Percentiles rank a stretch among this genome's conserved stretches.
Evolutionary conservation across 306 rosid genomes (phyloP).

Genomic region (Ziziphus jujuba): DNA sequence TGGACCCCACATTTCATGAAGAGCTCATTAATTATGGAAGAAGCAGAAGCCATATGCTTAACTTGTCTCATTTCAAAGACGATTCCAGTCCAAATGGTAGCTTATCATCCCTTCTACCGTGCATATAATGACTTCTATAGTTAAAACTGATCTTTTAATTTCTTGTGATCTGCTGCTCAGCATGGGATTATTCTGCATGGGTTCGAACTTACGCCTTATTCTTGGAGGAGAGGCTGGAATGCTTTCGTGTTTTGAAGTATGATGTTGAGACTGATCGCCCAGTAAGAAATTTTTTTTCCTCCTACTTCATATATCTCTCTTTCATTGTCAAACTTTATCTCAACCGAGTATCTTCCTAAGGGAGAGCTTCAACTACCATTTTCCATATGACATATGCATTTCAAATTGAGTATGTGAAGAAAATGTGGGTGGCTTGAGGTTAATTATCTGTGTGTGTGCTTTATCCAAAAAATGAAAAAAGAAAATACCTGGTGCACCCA

Average conservation of each 20-base stretch:
- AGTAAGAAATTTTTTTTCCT: constrained; percentile 48
- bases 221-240: constrained; percentile 98
- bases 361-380: neutral
- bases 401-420: neutral
- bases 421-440: neutral
- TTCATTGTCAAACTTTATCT: neutral
- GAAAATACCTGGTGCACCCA: neutral
- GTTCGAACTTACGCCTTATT: constrained; percentile 92
- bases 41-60: constrained; percentile 98
- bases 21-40: constrained; percentile 95
- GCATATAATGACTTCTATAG: neutral
- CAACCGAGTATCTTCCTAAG: neutral
- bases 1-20: constrained; percentile 97
- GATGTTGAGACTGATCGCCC: constrained; percentile 89
- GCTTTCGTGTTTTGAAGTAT: constrained; percentile 91
- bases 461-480: neutral
- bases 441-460: neutral
- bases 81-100: constrained; percentile 98
- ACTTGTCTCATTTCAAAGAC: constrained; percentile 95
- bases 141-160: constrained; percentile 13
- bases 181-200: constrained; percentile 99
- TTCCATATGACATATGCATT: neutral
- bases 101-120: constrained; percentile 11
- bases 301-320: neutral
- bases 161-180: constrained; percentile 45